A percentile compares a stretch with the other conserved stretches of the same genome.
Conservation (phyloP, 768 basidiomycete species). For the Hirschioporus abietinus region DNA sequence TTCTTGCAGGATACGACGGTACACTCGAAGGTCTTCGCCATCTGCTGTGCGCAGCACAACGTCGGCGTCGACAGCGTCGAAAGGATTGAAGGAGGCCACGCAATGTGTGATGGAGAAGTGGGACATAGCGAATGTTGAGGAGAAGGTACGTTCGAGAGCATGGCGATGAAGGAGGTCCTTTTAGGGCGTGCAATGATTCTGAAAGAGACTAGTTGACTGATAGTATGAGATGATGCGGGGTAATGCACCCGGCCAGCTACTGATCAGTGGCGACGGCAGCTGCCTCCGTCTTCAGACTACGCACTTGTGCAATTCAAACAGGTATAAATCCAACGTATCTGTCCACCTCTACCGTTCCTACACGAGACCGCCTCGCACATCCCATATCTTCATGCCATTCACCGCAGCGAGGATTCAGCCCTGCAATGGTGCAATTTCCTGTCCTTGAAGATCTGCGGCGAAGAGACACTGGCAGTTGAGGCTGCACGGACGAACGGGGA, state of each 20-base stretch:
- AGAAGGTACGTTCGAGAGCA: neutral
- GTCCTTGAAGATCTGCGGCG: neutral
- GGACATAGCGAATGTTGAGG: neutral
- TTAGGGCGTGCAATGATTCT: neutral
- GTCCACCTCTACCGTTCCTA: neutral
- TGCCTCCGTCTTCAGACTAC: neutral
- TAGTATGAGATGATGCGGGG: neutral
- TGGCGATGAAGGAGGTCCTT: neutral
- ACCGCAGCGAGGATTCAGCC: no score
- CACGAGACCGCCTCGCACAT: neutral
- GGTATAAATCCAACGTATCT: neutral
- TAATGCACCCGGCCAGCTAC: neutral
- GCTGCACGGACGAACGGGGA: neutral
- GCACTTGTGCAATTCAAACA: neutral
- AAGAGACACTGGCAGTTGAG: neutral
- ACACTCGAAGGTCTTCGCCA: slow-evolving; percentile 50
- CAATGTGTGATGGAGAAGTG: neutral
- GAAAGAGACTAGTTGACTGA: neutral
- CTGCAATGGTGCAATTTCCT: neutral
- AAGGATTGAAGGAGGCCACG: slow-evolving; percentile 13
- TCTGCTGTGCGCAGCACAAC: slow-evolving; percentile 36
- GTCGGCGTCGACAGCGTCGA: slow-evolving; percentile 47
- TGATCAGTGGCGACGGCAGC: neutral
- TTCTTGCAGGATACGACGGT: slow-evolving; percentile 53
- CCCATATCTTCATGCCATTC: neutral